phyloP scores from a whole-genome alignment of 805 yeast species.

The Pichia scutulata region DNA sequence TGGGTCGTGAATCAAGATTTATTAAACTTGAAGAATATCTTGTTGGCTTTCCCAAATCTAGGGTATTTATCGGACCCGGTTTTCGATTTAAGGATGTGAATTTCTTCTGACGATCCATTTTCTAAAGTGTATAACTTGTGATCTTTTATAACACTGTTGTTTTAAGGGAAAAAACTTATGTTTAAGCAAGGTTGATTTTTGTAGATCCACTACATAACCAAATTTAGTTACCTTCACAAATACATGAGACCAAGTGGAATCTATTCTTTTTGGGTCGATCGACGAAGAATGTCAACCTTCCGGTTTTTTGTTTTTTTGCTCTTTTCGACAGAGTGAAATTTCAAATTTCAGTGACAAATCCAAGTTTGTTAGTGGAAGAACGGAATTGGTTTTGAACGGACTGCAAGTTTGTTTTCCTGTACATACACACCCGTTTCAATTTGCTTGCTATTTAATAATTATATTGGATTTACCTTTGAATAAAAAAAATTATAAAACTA shows the following conservation, averaged over 20 bases:
- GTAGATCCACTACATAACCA: neutral
- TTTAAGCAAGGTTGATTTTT: neutral
- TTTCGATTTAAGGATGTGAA: neutral
- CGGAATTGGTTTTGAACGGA: neutral
- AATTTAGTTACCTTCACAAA: neutral
- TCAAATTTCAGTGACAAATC: neutral
- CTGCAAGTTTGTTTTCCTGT: neutral
- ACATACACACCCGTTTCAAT: neutral
- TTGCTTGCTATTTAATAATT: neutral
- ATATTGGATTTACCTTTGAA: neutral
- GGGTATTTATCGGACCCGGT: neutral
- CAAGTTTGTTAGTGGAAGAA: neutral
- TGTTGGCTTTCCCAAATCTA: neutral
- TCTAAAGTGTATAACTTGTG: neutral
- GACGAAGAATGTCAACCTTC: neutral
- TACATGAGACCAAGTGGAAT: neutral
- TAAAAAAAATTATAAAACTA: neutral
- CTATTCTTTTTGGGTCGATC: neutral
- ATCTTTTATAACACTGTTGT: neutral
- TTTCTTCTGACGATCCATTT: neutral
- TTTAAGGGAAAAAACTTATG: too few relatives aligned
- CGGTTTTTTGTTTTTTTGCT: neutral
- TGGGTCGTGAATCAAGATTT: neutral
- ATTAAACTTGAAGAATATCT: neutral
- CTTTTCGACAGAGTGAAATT: neutral